These are phyloP conservation scores for Hibiscus mutabilis DNA, from an alignment of 345 rosid genomes.

Conservation along the genomic window DNA sequence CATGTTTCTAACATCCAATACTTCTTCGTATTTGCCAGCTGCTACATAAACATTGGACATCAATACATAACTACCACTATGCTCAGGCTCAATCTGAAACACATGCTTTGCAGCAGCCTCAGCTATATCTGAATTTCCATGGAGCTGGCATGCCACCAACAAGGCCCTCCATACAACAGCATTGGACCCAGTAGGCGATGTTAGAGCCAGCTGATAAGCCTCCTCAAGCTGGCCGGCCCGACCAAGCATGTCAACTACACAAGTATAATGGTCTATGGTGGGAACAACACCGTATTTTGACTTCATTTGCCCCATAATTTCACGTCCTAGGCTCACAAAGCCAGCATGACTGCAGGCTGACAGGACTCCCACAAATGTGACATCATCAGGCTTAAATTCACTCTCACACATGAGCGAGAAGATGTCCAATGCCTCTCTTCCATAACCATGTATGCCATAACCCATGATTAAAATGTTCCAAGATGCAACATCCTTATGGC, in stretches of 20 bases:
- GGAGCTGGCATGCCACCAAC: slow-evolving; percentile 42
- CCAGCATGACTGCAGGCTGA: slow-evolving; percentile 69
- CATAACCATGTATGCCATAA: slow-evolving; percentile 50
- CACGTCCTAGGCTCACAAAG: slow-evolving; percentile 37
- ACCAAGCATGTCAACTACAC: slow-evolving; percentile 70
- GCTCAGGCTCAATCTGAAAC: slow-evolving; percentile 37
- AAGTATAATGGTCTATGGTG: slow-evolving; percentile 53
- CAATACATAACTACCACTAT: slow-evolving; percentile 40
- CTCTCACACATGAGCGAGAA: slow-evolving; percentile 39
- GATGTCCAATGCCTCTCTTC: slow-evolving; percentile 40
- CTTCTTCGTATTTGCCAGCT: slow-evolving; percentile 36
- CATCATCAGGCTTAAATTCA: slow-evolving; percentile 39
- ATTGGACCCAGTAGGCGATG: slow-evolving; percentile 35
- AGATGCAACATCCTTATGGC: slow-evolving; percentile 42
- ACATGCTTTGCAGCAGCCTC: slow-evolving; percentile 26
- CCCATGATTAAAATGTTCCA: slow-evolving; percentile 66
- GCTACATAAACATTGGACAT: slow-evolving; percentile 42
- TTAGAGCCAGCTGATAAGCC: slow-evolving; percentile 45
- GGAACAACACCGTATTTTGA: slow-evolving; percentile 35
- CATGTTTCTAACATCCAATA: slow-evolving; percentile 29
- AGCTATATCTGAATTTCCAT: slow-evolving; percentile 34
- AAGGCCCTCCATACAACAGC: slow-evolving; percentile 58
- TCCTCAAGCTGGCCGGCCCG: slow-evolving; percentile 52
- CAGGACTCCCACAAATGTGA: slow-evolving; percentile 50
- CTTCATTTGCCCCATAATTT: slow-evolving; percentile 37